Conservation (phyloP, 2,329 filamentous ascomycete species). For the Microdochium trichocladiopsis region DNA sequence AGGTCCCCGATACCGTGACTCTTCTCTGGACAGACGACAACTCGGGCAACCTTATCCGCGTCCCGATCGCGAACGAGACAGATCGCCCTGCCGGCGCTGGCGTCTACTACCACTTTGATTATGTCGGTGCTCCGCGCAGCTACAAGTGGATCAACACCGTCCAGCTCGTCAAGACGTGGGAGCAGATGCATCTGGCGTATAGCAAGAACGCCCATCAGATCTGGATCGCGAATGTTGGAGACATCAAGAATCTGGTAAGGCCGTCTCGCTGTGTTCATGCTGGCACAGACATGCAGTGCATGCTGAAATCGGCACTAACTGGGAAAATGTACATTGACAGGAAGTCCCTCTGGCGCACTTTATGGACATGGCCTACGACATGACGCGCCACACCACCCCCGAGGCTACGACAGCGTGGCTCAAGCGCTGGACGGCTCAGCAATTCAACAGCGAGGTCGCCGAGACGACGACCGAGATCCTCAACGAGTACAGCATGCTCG, state of each 20-base stretch:
- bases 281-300: too few relatives aligned
- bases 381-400: constrained; percentile 41
- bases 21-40: constrained; percentile 55
- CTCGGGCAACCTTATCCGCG: constrained; percentile 45
- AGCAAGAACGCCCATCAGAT: constrained; percentile 48
- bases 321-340: too few relatives aligned
- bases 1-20: constrained; percentile 49
- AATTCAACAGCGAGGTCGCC: constrained; percentile 44
- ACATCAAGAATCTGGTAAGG: constrained; percentile 54
- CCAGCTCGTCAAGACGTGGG: constrained; percentile 56
- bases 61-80: constrained; percentile 43
- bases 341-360: constrained; percentile 62
- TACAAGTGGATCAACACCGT: constrained; percentile 55
- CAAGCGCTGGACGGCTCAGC: constrained; percentile 26
- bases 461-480: constrained; percentile 42
- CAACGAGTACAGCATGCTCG: constrained; percentile 47
- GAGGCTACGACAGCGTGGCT: constrained; percentile 52
- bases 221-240: constrained; percentile 60
- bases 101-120: constrained; percentile 1
- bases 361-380: constrained; percentile 62
- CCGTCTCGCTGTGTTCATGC: too few relatives aligned
- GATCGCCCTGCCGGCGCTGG: constrained; percentile 28
- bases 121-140: neutral
- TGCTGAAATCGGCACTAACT: too few relatives aligned
- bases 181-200: constrained; percentile 58